These are phyloP conservation scores for Emericellopsis cladophorae DNA, from an alignment of 2,329 filamentous ascomycete species.

Conservation along the genomic window DNA sequence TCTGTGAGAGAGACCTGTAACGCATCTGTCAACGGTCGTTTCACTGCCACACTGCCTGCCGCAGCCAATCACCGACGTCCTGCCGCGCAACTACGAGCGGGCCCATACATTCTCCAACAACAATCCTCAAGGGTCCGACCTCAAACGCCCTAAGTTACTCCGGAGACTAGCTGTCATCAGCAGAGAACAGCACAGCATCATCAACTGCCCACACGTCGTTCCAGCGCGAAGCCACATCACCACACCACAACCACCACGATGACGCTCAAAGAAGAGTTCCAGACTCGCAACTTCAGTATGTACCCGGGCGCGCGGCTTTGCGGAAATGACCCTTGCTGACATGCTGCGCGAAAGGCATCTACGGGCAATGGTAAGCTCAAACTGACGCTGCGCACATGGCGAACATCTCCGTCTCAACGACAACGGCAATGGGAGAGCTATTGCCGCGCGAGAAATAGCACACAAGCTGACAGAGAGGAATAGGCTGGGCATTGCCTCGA, in stretches of 20 bases:
- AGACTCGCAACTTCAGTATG: conserved; percentile 64
- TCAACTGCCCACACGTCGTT: no score
- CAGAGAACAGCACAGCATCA: no score
- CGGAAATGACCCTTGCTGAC: conserved; percentile 15
- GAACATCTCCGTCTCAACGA: no score
- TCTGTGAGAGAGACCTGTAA: no score
- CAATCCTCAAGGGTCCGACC: no score
- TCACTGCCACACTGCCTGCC: no score
- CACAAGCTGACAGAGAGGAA: conserved; percentile 7
- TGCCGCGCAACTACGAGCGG: no score
- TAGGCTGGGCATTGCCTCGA: conserved; percentile 58
- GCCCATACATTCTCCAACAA: no score
- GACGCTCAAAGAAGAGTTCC: conserved; percentile 61
- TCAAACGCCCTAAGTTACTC: no score
- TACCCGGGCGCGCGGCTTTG: conserved; percentile 6
- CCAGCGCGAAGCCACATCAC: conserved; percentile 1
- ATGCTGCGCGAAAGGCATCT: conserved; percentile 44
- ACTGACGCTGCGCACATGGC: not conserved
- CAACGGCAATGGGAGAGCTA: not conserved
- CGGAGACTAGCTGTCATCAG: no score
- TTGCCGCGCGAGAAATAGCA: conserved; percentile 1
- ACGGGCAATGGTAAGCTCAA: conserved; percentile 59
- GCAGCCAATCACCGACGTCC: no score
- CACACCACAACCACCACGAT: conserved; percentile 40
- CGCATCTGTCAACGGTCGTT: no score